Evolutionary conservation across 805 yeast species (phyloP).

Genomic region (Ogataea parapolymorpha): DNA sequence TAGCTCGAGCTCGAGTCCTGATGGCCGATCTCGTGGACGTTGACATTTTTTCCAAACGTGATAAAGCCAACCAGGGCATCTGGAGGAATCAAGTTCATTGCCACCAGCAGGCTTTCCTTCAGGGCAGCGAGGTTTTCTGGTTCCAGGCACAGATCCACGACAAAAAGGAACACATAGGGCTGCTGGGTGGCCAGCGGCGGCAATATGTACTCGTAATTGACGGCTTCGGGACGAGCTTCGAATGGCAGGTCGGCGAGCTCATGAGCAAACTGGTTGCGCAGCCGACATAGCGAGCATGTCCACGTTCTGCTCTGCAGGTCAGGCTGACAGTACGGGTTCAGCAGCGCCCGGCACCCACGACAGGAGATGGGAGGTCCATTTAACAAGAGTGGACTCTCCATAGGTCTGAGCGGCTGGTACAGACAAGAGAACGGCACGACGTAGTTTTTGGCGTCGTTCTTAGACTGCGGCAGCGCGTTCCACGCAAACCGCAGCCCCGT

Average conservation of each 20-base stretch:
- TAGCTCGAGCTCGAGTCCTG: slow-evolving; percentile 35
- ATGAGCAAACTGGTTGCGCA: slow-evolving; percentile 40
- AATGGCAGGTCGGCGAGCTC: slow-evolving; percentile 29
- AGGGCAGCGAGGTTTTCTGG: slow-evolving; percentile 49
- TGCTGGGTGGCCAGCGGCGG: slow-evolving; percentile 30
- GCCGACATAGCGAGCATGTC: slow-evolving; percentile 57
- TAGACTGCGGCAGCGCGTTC: slow-evolving; percentile 59
- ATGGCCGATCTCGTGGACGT: slow-evolving; percentile 49
- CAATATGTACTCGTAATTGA: slow-evolving; percentile 52
- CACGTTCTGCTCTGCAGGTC: slow-evolving; percentile 37
- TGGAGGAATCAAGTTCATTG: slow-evolving; percentile 47
- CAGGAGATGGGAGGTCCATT: slow-evolving; percentile 46
- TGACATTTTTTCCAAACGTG: slow-evolving; percentile 58
- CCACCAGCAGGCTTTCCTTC: slow-evolving; percentile 45
- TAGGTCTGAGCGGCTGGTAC: slow-evolving; percentile 56
- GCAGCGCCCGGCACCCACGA: slow-evolving; percentile 50
- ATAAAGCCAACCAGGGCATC: slow-evolving; percentile 55
- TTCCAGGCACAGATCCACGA: slow-evolving; percentile 56
- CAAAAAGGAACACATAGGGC: slow-evolving; percentile 47
- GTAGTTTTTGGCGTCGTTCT: slow-evolving; percentile 48
- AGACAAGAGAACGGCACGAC: slow-evolving; percentile 55
- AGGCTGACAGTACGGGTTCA: slow-evolving; percentile 49
- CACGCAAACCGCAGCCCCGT: slow-evolving; percentile 77
- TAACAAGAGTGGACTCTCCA: slow-evolving; percentile 36
- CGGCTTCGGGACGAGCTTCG: slow-evolving; percentile 37